Conservation (phyloP, 139 green algal species). For the Chlorella sp. region DNA sequence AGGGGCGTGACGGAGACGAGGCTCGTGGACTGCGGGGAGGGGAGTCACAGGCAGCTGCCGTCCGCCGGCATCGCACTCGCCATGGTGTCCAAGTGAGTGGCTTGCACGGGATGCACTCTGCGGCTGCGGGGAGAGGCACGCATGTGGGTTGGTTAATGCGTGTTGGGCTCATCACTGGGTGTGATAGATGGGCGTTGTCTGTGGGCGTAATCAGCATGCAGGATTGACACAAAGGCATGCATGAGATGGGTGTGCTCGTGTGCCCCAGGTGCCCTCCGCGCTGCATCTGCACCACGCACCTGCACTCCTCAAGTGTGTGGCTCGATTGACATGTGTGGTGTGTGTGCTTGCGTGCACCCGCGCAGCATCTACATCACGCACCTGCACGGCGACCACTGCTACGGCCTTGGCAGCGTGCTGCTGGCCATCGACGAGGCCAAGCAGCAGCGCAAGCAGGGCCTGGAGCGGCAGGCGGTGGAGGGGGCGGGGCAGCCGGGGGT, state of each 20-base stretch:
- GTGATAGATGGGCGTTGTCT: background rate
- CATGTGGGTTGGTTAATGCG: background rate
- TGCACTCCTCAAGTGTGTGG: background rate
- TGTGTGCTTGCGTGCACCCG: background rate
- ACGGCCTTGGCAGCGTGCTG: conserved; percentile 68
- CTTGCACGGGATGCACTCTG: background rate
- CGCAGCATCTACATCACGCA: conserved; percentile 85
- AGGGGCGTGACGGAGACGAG: too few species aligned
- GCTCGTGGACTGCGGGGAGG: conserved; percentile 93
- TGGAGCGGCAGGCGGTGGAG: conserved; percentile 3
- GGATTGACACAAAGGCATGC: too few species aligned
- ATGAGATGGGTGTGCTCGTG: too few species aligned
- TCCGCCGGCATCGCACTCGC: conserved; percentile 34
- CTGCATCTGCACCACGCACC: background rate
- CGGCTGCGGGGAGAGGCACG: background rate
- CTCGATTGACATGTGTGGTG: too few species aligned
- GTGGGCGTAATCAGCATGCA: background rate
- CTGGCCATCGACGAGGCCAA: conserved; percentile 20
- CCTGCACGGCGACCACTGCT: conserved; percentile 96
- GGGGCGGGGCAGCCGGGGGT: background rate
- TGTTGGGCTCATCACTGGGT: background rate
- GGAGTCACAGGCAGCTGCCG: conserved; percentile 63
- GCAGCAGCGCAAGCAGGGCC: background rate
- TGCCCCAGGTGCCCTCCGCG: too few species aligned
- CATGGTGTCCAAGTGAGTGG: conserved; percentile 31